phyloP scores from a whole-genome alignment of 2,329 filamentous ascomycete species.

The Calonectria henricotiae region DNA sequence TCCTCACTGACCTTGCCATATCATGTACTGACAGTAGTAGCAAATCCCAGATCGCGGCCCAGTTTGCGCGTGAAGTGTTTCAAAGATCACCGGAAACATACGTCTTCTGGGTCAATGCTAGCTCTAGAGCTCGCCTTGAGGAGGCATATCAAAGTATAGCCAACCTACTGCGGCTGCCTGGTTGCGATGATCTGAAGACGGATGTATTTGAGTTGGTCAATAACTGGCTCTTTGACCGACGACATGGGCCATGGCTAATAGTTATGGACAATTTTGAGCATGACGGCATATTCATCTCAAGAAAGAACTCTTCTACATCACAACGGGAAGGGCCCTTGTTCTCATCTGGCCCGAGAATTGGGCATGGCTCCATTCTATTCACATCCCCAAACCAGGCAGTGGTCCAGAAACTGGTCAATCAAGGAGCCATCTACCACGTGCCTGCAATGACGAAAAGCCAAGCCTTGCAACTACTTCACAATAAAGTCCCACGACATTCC shows the following conservation, averaged over 20 bases:
- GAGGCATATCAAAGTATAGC: conserved; percentile 33
- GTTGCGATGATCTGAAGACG: conserved; percentile 21
- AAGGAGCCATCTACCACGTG: background rate
- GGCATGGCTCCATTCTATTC: conserved; percentile 1
- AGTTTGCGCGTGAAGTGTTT: conserved; percentile 29
- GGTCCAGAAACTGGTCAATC: background rate
- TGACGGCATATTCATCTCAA: background rate
- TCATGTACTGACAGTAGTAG: conserved; percentile 8
- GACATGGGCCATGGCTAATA: conserved; percentile 22
- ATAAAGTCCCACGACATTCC: background rate
- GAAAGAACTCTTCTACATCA: background rate
- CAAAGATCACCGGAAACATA: conserved; percentile 7
- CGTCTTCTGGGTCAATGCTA: conserved; percentile 34
- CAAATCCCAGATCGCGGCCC: conserved; percentile 36
- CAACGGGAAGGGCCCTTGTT: background rate
- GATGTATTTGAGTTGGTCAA: conserved; percentile 31
- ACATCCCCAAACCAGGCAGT: background rate
- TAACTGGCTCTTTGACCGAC: conserved; percentile 25
- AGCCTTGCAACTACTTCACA: conserved; percentile 5
- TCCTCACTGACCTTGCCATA: background rate
- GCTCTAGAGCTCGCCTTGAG: conserved; percentile 27
- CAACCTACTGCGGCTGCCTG: conserved; percentile 22
- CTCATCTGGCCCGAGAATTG: background rate
- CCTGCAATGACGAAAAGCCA: conserved; percentile 4
- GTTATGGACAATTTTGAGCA: conserved; percentile 28